Evolutionary conservation across 805 yeast species (phyloP).

Genomic region (Saturnispora serradocipensis): DNA sequence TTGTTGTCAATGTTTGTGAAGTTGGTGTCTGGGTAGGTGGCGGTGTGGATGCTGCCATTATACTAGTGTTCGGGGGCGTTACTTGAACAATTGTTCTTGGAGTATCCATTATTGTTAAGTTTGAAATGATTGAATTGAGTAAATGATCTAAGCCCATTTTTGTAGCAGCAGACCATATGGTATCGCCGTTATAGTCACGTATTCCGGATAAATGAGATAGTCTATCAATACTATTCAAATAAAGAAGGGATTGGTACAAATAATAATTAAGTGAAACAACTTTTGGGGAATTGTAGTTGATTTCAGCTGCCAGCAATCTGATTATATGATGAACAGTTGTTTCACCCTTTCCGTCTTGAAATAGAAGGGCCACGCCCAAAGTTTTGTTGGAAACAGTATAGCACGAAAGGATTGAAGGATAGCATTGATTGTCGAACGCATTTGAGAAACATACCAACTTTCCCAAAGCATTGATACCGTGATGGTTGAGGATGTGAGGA

Average conservation of each 20-base stretch:
- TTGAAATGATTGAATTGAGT: slow-evolving; percentile 3
- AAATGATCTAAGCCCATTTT: slow-evolving; percentile 4
- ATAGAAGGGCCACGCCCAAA: not conserved
- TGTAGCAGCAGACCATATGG: slow-evolving; percentile 5
- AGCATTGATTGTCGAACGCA: slow-evolving; percentile 55
- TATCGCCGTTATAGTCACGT: slow-evolving; percentile 6
- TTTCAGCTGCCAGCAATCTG: not conserved
- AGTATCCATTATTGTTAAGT: slow-evolving; percentile 3
- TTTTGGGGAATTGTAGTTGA: not conserved
- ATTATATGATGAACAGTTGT: slow-evolving; percentile 56
- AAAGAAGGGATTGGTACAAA: slow-evolving; percentile 3
- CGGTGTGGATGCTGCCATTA: not conserved
- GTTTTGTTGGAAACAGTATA: not conserved
- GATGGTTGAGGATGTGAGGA: slow-evolving; percentile 40
- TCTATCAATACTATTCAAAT: slow-evolving; percentile 1
- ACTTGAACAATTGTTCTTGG: slow-evolving; percentile 4
- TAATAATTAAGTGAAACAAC: slow-evolving; percentile 5
- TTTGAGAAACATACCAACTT: slow-evolving; percentile 64
- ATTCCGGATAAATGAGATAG: not conserved
- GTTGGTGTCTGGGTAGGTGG: not conserved
- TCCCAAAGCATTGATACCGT: slow-evolving; percentile 64
- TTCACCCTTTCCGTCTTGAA: slow-evolving; percentile 63
- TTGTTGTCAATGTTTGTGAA: not conserved
- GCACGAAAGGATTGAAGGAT: slow-evolving; percentile 46
- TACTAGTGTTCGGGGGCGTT: slow-evolving; percentile 1